A percentile compares a stretch with the other conserved stretches of the same genome.
Conservation (phyloP, 2,329 filamentous ascomycete genomes). For the Botrytis pseudocinerea region DNA sequence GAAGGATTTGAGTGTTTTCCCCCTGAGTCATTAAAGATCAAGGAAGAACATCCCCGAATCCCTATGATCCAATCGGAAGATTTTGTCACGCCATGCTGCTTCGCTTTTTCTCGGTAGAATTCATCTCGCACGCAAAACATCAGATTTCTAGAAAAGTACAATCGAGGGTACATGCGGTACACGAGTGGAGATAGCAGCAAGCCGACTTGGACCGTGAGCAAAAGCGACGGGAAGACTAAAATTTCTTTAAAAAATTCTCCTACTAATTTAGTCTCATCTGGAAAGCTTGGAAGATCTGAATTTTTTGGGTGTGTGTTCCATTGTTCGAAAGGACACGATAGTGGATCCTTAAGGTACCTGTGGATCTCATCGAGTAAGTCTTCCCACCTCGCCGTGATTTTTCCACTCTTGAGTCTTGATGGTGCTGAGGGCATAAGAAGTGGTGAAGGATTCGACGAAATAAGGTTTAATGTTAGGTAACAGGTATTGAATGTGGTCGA, state of each 20-base stretch:
- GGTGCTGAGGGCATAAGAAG: neutral
- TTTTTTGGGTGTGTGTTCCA: neutral
- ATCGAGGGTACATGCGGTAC: slow-evolving; percentile 16
- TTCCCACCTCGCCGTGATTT: neutral
- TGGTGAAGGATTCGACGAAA: neutral
- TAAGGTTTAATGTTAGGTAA: slow-evolving; percentile 13
- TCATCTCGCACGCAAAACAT: slow-evolving; percentile 11
- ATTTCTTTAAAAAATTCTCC: slow-evolving; percentile 10
- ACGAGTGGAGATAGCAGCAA: slow-evolving; percentile 3
- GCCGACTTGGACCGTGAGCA: neutral
- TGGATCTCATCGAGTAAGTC: slow-evolving; percentile 10
- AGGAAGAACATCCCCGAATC: neutral
- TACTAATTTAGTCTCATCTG: neutral
- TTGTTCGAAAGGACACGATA: neutral
- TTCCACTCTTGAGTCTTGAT: slow-evolving; percentile 15
- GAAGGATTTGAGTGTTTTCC: neutral
- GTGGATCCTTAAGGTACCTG: neutral
- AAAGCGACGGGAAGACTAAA: slow-evolving; percentile 1
- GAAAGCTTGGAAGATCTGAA: slow-evolving; percentile 12
- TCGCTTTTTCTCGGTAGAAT: slow-evolving; percentile 16
- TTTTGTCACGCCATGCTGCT: slow-evolving; percentile 12
- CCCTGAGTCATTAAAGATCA: slow-evolving; percentile 8
- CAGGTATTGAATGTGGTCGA: neutral
- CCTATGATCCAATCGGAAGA: slow-evolving; percentile 13
- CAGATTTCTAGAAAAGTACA: slow-evolving; percentile 12